Evolutionary conservation across 805 yeast genomes (phyloP).

Genomic region (Saccharomycopsis vini): DNA sequence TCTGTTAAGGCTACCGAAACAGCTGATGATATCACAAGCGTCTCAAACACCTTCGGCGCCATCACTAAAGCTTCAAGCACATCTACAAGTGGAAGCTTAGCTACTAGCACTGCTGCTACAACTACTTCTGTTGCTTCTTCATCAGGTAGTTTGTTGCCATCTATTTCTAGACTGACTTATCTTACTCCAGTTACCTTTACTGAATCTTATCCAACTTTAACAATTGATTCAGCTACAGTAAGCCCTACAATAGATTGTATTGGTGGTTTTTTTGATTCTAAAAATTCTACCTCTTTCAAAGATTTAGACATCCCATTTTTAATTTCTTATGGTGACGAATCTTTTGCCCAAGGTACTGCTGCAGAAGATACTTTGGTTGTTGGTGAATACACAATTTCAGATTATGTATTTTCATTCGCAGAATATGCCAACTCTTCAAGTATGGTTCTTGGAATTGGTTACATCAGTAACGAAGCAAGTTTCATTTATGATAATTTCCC

Average conservation of each 20-base stretch:
- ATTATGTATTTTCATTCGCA: constrained; percentile 14
- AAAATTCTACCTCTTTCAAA: constrained; percentile 27
- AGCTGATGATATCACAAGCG: background rate
- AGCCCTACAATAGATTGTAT: constrained; percentile 3
- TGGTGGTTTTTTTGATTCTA: constrained; percentile 30
- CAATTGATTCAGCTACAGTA: constrained; percentile 3
- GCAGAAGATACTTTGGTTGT: constrained; percentile 47
- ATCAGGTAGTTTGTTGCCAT: background rate
- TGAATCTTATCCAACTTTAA: background rate
- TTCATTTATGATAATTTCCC: constrained; percentile 24
- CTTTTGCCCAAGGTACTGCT: constrained; percentile 42
- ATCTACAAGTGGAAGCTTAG: background rate
- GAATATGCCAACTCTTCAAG: constrained; percentile 11
- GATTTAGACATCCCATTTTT: constrained; percentile 27
- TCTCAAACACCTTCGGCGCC: background rate
- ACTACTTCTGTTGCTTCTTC: background rate
- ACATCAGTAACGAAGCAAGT: constrained; percentile 50
- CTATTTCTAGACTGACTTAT: background rate
- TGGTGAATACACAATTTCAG: constrained; percentile 10
- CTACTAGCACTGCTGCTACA: background rate
- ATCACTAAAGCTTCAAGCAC: no score
- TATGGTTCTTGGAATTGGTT: constrained; percentile 72
- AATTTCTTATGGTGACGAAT: constrained; percentile 39
- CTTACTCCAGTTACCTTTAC: background rate
- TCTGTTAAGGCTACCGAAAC: background rate